These are phyloP conservation scores for Neurospora sp. DNA, from an alignment of 495 filamentous ascomycete species.

Conservation along the genomic window DNA sequence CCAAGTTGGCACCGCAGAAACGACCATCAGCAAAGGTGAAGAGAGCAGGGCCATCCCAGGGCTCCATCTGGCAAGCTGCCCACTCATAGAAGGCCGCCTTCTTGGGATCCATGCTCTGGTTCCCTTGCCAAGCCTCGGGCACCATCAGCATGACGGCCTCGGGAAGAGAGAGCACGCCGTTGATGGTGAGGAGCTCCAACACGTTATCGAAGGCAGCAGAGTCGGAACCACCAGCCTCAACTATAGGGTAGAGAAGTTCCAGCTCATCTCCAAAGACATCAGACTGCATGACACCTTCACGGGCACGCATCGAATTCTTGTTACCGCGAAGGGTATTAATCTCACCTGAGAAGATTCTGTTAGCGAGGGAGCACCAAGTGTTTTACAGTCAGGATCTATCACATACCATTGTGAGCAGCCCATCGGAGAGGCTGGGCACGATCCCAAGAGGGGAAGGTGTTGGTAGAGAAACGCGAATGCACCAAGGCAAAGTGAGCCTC, in stretches of 20 bases:
- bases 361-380: slow-evolving; percentile 18
- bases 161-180: slow-evolving; percentile 91
- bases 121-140: slow-evolving; percentile 97
- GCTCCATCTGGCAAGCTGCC: slow-evolving; percentile 99
- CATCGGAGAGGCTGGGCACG: slow-evolving; percentile 93
- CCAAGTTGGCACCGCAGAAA: slow-evolving; percentile 97
- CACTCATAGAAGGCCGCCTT: slow-evolving; percentile 99
- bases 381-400: slow-evolving; percentile 10
- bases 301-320: slow-evolving; percentile 99
- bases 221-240: slow-evolving; percentile 96
- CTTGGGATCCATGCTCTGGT: slow-evolving; percentile 80
- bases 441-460: slow-evolving; percentile 99
- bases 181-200: slow-evolving; percentile 87
- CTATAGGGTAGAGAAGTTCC: slow-evolving; percentile 83
- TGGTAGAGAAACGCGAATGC: slow-evolving; percentile 96
- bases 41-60: slow-evolving; percentile 95
- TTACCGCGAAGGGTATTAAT: slow-evolving; percentile 98
- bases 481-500: slow-evolving; percentile 97
- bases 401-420: slow-evolving; percentile 92
- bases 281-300: slow-evolving; percentile 92
- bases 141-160: slow-evolving; percentile 99
- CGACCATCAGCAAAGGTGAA: slow-evolving; percentile 98
- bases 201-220: slow-evolving; percentile 99
- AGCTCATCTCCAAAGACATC: slow-evolving; percentile 90
- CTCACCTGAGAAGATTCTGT: slow-evolving; percentile 47